A percentile compares a stretch with the other conserved stretches of the same genome.
phyloP scores from a whole-genome alignment of 805 yeast genomes.

The Saccharomycopsis javanensis region DNA sequence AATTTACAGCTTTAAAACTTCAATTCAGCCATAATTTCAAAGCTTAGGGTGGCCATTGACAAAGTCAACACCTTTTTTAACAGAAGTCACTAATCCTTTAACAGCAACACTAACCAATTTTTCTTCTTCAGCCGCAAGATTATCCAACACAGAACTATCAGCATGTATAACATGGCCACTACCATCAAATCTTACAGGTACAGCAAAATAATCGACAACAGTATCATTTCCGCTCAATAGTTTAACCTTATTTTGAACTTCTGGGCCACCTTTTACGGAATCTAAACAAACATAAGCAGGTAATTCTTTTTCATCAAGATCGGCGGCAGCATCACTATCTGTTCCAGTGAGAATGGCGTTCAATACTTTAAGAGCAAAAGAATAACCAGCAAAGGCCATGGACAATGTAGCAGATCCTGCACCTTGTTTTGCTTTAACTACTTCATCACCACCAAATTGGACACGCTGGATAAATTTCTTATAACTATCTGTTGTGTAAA shows the following conservation, averaged over 20 bases:
- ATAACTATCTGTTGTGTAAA: conserved; percentile 32
- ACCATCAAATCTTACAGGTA: conserved; percentile 47
- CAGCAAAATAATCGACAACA: conserved; percentile 43
- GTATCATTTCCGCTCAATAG: conserved; percentile 25
- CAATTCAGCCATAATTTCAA: not conserved
- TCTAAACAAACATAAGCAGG: conserved; percentile 46
- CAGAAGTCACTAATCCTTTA: conserved; percentile 44
- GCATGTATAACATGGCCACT: conserved; percentile 37
- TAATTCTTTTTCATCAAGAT: conserved; percentile 8
- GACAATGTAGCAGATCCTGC: conserved; percentile 79
- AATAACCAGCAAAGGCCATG: conserved; percentile 80
- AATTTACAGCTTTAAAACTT: too few species aligned
- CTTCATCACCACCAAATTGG: conserved; percentile 85
- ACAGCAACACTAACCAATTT: conserved; percentile 43
- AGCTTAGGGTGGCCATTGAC: conserved; percentile 21
- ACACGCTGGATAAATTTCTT: conserved; percentile 63
- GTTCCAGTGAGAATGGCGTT: conserved; percentile 37
- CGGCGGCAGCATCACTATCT: conserved; percentile 5
- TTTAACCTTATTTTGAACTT: conserved; percentile 21
- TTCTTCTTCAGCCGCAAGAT: conserved; percentile 39
- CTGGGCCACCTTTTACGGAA: conserved; percentile 40
- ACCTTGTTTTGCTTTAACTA: conserved; percentile 75
- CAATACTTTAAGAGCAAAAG: conserved; percentile 59
- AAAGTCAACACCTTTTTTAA: conserved; percentile 49
- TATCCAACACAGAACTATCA: conserved; percentile 26